Base-by-base conservation (phyloP, 495 filamentous ascomycete species). In the Acidomyces sp. region DNA sequence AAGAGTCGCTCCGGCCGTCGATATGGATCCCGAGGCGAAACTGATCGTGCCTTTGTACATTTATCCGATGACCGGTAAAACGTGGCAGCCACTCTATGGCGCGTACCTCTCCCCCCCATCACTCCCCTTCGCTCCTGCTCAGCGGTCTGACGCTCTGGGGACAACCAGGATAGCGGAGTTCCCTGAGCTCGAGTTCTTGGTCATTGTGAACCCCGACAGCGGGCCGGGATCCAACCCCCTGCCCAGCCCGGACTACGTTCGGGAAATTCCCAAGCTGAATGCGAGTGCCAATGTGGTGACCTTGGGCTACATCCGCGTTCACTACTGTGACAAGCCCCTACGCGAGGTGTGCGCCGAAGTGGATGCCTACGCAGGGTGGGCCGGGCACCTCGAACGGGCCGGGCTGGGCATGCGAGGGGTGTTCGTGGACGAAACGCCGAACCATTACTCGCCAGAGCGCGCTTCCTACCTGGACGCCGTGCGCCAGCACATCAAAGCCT, bases 171-270 rank as follows among this genome's bases (percentile, higher is more conserved):
- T 34, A 7, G 15, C 32, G 7, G 18, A 10, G 4, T 16, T 72
- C 48, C 66, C 69, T 10, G 27, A 60, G 35, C 52, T 70, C 39
- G 60, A 63, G 43, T 76, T 75, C 51, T 59, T 63, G 6, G 60
- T 74, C 25, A 61, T 76, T 41, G 58, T 75, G 49, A 76, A 76
- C 43, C 72, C 72, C 20, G 55, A 60, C 34, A 71, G 60, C 35
- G 72, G 72, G 1, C 72, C 72, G 10, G 71, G 72, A 16, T 13
- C 13, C 11, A 43, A 55, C 36, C 28, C 59, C 6, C 34, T 60
- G 25, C 70, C 72, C 1, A 67, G 72, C 48, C 60, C 49, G 32
- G 69, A 71, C 53, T 74, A 76, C 48, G 62, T 61, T 6, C 55
- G 54, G 3, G 69, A 66, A 44, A 58, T 75, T 16, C 60, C 62